These are phyloP conservation scores for Agastache rugosa DNA, from an alignment of 257 asterid species.

Conservation along the genomic window DNA sequence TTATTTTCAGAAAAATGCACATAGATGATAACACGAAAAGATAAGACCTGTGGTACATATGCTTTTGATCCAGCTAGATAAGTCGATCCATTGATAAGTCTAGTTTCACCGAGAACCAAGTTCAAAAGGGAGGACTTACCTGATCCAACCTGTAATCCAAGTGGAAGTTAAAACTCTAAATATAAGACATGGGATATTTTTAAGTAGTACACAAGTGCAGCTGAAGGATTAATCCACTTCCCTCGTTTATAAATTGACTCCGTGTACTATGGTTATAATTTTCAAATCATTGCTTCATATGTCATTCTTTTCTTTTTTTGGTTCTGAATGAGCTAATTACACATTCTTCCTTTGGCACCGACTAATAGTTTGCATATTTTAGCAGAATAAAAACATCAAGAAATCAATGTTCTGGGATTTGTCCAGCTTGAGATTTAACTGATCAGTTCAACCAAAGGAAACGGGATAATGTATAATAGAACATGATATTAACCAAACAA, in stretches of 20 bases:
- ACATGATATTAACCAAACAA: no score
- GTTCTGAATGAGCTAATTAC: background rate
- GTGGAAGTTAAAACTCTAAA: slow-evolving; percentile 10
- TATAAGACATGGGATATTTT: background rate
- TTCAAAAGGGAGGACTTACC: slow-evolving; percentile 92
- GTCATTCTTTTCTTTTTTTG: background rate
- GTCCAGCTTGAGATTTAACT: no score
- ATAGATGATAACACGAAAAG: slow-evolving; percentile 22
- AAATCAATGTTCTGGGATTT: background rate
- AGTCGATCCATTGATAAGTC: slow-evolving; percentile 66
- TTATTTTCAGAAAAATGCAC: slow-evolving; percentile 14
- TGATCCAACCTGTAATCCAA: slow-evolving; percentile 79
- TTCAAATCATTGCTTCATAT: background rate
- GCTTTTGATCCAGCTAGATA: slow-evolving; percentile 63
- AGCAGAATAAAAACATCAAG: background rate
- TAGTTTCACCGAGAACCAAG: slow-evolving; percentile 76
- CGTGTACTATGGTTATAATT: background rate
- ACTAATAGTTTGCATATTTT: no score
- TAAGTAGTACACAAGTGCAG: background rate
- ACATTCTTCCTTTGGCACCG: no score
- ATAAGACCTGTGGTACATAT: slow-evolving; percentile 89
- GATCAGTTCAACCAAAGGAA: no score
- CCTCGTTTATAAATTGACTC: background rate
- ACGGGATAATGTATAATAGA: no score
- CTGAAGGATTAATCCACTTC: background rate